Evolutionary conservation across 352 stramenopile species (phyloP), one percentile per base, ranked within the genome.

Genomic region (Aphanomyces invadans): DNA sequence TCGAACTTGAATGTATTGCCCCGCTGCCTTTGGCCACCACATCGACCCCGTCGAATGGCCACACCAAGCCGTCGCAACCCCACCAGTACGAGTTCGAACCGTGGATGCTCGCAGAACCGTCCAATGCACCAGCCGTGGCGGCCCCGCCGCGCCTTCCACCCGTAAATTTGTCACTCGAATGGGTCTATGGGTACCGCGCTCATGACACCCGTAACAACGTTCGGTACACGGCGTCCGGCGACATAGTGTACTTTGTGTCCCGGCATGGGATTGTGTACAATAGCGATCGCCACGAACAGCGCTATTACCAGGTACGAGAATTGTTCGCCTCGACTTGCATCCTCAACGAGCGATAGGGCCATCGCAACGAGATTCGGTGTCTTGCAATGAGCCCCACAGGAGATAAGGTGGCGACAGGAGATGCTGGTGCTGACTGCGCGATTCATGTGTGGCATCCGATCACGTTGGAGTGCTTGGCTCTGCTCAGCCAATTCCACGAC

Each of bases 251-350:
- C 68, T 75, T 83, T 12, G 80, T 91, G 2, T 85, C 79, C 29
- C 89, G 85, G 46, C 88, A 87, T 48, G 85, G 77, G 10, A 74
- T 94, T 17, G 74, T 94, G 19, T 91, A 91, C 71, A 80, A 74
- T n/a, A 70, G 73, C 3, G 60, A 70, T 25, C 62, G 69, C 15
- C 85, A 94, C 10, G 68, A 75, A 19, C 85, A 94, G 52, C 85
- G 82, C 4, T 86, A 87, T 42, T 94, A 94, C 65, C 72, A 77
- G 49, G 63, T 70, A 56, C 4, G 11, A 9, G 15, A 1, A 1
- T 42, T 15, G 36, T 56, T 56, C 49, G 29, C 10, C 29, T 42
- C 36, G 36, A 42, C 36, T 15, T 42, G 7, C 36, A 42, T 15
- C 36, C 36, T 42, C 15, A 7, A n/a, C n/a, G n/a, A n/a, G n/a